Base-by-base conservation (phyloP, 768 basidiomycete species). In the Collybia sordida region DNA sequence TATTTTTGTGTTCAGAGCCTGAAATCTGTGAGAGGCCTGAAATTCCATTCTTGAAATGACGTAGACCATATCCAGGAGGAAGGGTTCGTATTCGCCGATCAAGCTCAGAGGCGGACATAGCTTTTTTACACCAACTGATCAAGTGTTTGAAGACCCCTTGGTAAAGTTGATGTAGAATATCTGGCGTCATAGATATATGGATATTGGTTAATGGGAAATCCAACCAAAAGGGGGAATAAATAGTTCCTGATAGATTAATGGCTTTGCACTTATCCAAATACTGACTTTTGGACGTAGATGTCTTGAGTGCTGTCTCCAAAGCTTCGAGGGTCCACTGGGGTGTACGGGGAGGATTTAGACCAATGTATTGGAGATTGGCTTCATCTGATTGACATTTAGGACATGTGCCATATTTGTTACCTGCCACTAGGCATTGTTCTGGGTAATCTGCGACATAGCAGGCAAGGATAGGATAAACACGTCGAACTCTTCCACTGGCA, bases 31-130 rank as follows among this genome's bases (percentile, higher is more conserved):
- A 59, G 1, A 72, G 55, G 0, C 51, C 24, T 0, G 67, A 71
- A 18, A 79, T 74, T 0, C 76, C 75, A 4, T 68, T 69, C 35
- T 62, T 64, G 63, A 79, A 77, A 38, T 73, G 68, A 0, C 70
- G 68, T 0, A 77, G 55, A 17, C 50, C 22, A 28, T 45, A 45
- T 18, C 23, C 43, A 24, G 43, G 43, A 15, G 43, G 43, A 45
- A 45, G 43, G 15, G 25, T 27, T 15, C 25, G 25, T 6, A 45
- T 45, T 4, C 17, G 25, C 4, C 28, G 25, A 15, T 45, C 43
- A 11, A 45, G 43, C 25, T 45, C 43, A 15, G 24, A 22, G 28
- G 43, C 23, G 3, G 3, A 27, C 12, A 45, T 24, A 27, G 28
- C 28, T 18, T 24, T 22, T 24, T 37, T 6, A 34, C 27, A 42